Percentiles rank a stretch among this genome's conserved stretches.
Conservation (phyloP, 2,329 filamentous ascomycete genomes). For the Beauveria caledonica region DNA sequence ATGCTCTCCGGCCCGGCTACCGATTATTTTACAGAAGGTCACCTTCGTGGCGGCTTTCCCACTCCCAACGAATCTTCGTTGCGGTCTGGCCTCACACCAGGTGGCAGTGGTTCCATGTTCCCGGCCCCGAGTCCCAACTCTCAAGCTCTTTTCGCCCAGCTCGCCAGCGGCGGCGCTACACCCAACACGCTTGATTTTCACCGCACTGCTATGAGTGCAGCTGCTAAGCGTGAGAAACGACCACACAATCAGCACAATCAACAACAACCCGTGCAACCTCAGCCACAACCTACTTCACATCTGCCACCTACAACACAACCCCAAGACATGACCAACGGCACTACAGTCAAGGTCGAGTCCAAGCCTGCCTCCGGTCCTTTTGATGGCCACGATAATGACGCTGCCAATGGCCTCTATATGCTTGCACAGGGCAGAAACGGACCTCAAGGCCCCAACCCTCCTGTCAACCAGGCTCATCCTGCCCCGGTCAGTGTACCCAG, state of each 20-base stretch:
- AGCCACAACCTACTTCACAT: neutral
- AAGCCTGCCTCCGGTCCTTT: conserved; percentile 58
- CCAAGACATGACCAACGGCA: conserved; percentile 39
- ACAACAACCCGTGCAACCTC: conserved; percentile 16
- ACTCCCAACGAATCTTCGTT: conserved; percentile 96
- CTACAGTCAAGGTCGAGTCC: conserved; percentile 36
- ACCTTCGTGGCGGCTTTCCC: conserved; percentile 75
- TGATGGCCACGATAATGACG: conserved; percentile 87
- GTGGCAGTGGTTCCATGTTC: conserved; percentile 96
- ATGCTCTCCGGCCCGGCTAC: conserved; percentile 84
- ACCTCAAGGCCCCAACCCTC: conserved; percentile 34
- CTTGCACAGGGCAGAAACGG: conserved; percentile 68
- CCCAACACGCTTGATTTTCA: conserved; percentile 92
- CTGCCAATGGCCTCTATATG: conserved; percentile 88
- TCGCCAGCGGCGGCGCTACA: conserved; percentile 75
- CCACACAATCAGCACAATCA: conserved; percentile 27
- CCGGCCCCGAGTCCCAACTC: conserved; percentile 83
- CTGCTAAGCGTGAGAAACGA: conserved; percentile 47
- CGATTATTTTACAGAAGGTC: conserved; percentile 82
- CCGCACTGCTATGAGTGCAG: conserved; percentile 78
- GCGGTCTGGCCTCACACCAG: conserved; percentile 83
- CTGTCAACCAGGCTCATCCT: conserved; percentile 43
- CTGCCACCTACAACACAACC: conserved; percentile 42
- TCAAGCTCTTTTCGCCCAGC: conserved; percentile 69
- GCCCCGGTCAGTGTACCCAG: conserved; percentile 28